Conservation (phyloP, 495 filamentous ascomycete genomes). For the Xylaria castorea region DNA sequence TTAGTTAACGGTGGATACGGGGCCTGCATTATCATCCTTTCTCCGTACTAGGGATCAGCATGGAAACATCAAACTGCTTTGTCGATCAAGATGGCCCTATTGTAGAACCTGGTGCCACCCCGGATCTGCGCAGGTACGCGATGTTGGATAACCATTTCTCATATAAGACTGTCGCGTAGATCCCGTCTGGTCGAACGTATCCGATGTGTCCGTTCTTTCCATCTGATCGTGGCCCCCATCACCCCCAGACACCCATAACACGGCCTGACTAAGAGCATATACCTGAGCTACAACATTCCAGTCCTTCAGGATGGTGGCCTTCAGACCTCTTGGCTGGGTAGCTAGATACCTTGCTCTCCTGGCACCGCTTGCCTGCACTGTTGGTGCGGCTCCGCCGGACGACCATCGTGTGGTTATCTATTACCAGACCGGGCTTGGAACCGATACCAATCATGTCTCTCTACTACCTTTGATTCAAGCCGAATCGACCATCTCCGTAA, state of each 20-base stretch:
- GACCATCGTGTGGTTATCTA: constrained; percentile 64
- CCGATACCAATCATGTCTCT: constrained; percentile 69
- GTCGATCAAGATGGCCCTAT: constrained; percentile 7
- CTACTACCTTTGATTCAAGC: constrained; percentile 73
- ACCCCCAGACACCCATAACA: neutral
- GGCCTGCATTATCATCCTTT: constrained; percentile 13
- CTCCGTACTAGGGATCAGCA: constrained; percentile 4
- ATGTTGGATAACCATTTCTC: neutral
- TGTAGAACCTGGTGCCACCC: neutral
- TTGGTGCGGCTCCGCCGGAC: constrained; percentile 23
- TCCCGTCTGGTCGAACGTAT: neutral
- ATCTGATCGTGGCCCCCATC: constrained; percentile 4
- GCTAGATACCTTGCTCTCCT: constrained; percentile 22
- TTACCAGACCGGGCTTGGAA: constrained; percentile 66
- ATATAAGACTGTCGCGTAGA: constrained; percentile 10
- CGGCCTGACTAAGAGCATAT: neutral
- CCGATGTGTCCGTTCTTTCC: neutral
- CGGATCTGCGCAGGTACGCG: neutral
- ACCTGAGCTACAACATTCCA: constrained; percentile 2
- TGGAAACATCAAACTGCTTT: constrained; percentile 10
- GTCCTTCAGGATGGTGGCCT: constrained; percentile 22
- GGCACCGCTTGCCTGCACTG: constrained; percentile 21
- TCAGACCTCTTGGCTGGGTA: constrained; percentile 21
- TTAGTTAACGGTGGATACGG: constrained; percentile 11
- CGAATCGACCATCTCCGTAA: constrained; percentile 54